phyloP scores from a whole-genome alignment of 2,329 filamentous ascomycete genomes.

The Immersiporthe knoxdaviesiana region DNA sequence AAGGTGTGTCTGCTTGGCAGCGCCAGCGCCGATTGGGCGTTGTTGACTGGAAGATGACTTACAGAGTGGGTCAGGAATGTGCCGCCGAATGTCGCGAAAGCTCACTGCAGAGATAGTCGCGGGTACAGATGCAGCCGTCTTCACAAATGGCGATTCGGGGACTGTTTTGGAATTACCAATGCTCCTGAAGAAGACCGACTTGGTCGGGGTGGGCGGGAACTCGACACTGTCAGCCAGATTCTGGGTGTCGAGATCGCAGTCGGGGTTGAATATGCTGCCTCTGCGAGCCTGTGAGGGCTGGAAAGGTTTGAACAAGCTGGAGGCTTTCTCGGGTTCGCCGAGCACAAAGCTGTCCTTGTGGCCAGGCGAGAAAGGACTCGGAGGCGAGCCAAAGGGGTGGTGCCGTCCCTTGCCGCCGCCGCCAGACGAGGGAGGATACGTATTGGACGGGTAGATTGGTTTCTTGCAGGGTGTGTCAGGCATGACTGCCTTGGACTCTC shows the following conservation, averaged over 20 bases:
- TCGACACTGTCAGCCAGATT: conserved; percentile 60
- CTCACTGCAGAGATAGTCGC: conserved; percentile 47
- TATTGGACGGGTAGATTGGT: conserved; percentile 69
- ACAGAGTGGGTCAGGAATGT: conserved; percentile 41
- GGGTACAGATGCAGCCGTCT: conserved; percentile 34
- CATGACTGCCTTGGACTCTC: conserved; percentile 66
- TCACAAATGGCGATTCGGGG: conserved; percentile 32
- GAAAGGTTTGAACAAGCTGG: conserved; percentile 72
- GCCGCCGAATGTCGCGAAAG: conserved; percentile 34
- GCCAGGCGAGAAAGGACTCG: conserved; percentile 67
- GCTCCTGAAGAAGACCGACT: conserved; percentile 55
- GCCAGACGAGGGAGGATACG: conserved; percentile 62
- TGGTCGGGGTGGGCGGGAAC: conserved; percentile 92
- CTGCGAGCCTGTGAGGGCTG: conserved; percentile 55
- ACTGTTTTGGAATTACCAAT: conserved; percentile 32
- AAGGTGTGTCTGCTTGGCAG: conserved; percentile 24
- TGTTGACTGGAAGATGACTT: conserved; percentile 43
- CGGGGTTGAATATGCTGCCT: conserved; percentile 78
- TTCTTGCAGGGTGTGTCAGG: conserved; percentile 98
- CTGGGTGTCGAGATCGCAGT: conserved; percentile 64
- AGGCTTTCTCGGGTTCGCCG: conserved; percentile 61
- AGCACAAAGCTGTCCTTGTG: conserved; percentile 47
- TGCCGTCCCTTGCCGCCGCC: conserved; percentile 62
- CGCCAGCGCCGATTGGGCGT: conserved; percentile 39
- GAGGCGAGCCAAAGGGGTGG: conserved; percentile 77